A percentile compares a stretch with the other conserved stretches of the same genome.
phyloP scores from a whole-genome alignment of 208 protist genomes.

The Acanthamoeba lenticulata region DNA sequence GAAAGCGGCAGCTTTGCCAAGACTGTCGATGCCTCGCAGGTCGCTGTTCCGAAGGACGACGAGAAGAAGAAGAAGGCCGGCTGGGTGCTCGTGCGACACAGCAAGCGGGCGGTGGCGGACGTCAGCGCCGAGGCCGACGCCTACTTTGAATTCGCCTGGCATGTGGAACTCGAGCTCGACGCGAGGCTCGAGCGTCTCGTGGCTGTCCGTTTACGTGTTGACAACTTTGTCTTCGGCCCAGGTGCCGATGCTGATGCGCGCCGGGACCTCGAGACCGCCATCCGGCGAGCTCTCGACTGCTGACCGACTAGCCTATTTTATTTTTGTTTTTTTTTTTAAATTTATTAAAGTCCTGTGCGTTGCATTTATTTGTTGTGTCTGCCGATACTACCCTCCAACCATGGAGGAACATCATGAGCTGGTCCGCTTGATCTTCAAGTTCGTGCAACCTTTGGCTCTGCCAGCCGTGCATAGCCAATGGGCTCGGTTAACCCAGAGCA shows the following conservation, averaged over 20 bases:
- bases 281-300: not conserved
- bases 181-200: not conserved
- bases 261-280: not conserved
- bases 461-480: too few relatives aligned
- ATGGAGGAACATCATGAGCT: too few relatives aligned
- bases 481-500: too few relatives aligned
- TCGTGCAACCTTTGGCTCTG: too few relatives aligned
- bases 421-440: too few relatives aligned
- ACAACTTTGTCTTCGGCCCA: not conserved
- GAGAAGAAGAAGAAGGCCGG: not conserved
- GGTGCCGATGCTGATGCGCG: not conserved
- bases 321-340: too few relatives aligned
- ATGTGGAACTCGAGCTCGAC: not conserved
- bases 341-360: too few relatives aligned
- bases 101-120: not conserved
- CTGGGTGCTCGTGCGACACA: not conserved
- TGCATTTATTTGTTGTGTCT: too few relatives aligned
- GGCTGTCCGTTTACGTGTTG: not conserved
- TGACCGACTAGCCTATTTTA: too few relatives aligned
- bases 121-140: not conserved
- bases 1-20: not conserved
- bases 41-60: not conserved
- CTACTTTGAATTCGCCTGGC: not conserved
- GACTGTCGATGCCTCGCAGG: not conserved
- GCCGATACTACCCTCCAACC: too few relatives aligned